Evolutionary conservation across 2,329 filamentous ascomycete genomes (phyloP).

Genomic region (Aspergillus phoenicis): DNA sequence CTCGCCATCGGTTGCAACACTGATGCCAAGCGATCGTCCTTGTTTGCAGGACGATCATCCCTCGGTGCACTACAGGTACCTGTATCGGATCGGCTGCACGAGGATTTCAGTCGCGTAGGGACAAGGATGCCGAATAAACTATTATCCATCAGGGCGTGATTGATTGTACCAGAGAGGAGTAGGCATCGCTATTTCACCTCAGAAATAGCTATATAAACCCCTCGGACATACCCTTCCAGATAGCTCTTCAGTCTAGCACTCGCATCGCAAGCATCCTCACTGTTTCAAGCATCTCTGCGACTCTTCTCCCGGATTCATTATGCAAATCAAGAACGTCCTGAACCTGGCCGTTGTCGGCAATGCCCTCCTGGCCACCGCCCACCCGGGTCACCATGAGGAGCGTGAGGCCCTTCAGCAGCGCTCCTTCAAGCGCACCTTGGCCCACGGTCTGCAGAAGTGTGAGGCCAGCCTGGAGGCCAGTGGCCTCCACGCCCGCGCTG

Average conservation of each 20-base stretch:
- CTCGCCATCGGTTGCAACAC: neutral
- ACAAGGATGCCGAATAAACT: neutral
- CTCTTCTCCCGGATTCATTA: neutral
- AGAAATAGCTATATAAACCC: conserved; percentile 1
- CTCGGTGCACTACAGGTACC: neutral
- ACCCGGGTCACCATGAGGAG: conserved; percentile 11
- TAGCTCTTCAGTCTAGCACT: neutral
- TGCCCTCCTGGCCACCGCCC: conserved; percentile 5
- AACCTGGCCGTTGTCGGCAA: conserved; percentile 5
- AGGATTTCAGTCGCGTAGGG: neutral
- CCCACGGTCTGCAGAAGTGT: conserved; percentile 26
- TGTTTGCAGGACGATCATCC: neutral
- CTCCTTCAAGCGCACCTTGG: conserved; percentile 21
- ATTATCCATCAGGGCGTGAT: neutral
- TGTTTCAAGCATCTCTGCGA: neutral
- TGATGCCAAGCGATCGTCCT: neutral
- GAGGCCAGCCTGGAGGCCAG: conserved; percentile 22
- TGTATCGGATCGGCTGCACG: neutral
- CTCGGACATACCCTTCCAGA: neutral
- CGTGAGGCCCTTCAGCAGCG: conserved; percentile 16
- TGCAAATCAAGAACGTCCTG: conserved; percentile 10
- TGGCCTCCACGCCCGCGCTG: conserved; percentile 27
- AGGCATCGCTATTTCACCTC: no score
- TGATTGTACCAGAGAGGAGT: neutral
- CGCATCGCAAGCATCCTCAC: neutral